phyloP scores from a whole-genome alignment of 2,329 filamentous ascomycete genomes.

The Chrysosporium queenslandicum region DNA sequence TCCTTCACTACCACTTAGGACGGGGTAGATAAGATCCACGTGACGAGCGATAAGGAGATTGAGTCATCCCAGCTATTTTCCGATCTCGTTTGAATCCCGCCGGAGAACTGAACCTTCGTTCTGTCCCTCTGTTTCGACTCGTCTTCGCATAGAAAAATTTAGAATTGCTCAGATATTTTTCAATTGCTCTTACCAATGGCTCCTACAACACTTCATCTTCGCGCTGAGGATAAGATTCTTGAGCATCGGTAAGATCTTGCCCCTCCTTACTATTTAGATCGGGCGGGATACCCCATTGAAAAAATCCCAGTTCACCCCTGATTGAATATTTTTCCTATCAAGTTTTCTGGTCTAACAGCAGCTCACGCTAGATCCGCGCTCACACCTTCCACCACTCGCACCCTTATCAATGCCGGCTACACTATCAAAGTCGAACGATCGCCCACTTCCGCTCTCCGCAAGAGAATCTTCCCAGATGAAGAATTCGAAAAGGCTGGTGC shows the following conservation, averaged over 20 bases:
- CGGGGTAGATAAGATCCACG: no score
- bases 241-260: constrained; percentile 17
- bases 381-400: constrained; percentile 30
- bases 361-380: constrained; percentile 17
- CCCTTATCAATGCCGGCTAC: constrained; percentile 35
- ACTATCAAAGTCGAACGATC: constrained; percentile 33
- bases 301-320: background rate
- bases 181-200: constrained; percentile 14
- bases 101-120: no score
- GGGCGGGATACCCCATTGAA: background rate
- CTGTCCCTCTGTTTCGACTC: background rate
- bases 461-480: constrained; percentile 31
- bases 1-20: no score
- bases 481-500: constrained; percentile 36
- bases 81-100: no score
- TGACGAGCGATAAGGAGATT: no score
- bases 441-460: constrained; percentile 19
- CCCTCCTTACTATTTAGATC: background rate
- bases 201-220: constrained; percentile 17
- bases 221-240: constrained; percentile 20
- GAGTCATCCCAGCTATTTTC: no score
- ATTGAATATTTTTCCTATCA: background rate
- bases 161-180: background rate
- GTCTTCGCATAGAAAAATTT: background rate
- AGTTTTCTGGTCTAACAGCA: background rate